Conservation (phyloP, 768 basidiomycete species). For the Calocera viscosa region DNA sequence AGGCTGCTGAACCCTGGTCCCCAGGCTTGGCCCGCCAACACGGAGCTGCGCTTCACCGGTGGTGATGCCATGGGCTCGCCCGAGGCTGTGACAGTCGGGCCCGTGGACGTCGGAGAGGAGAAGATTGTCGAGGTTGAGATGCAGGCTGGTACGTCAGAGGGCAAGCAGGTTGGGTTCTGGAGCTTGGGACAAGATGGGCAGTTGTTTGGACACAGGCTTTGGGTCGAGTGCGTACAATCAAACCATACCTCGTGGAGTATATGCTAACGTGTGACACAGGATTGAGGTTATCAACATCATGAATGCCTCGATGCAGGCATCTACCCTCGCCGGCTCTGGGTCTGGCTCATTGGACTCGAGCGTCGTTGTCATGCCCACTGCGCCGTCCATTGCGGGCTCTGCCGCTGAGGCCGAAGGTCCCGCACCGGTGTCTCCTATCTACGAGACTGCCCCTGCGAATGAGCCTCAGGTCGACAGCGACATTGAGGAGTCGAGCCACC, state of each 20-base stretch:
- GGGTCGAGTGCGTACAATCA: not conserved
- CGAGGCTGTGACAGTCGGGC: conserved; percentile 18
- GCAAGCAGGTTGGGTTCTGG: conserved; percentile 7
- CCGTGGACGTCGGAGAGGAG: not conserved
- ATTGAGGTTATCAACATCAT: conserved; percentile 4
- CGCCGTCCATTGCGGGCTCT: not conserved
- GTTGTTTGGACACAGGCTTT: not conserved
- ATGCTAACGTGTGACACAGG: not conserved
- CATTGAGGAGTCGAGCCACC: not conserved
- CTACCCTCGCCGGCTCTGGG: not conserved
- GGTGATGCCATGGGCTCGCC: conserved; percentile 47
- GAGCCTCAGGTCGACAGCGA: not conserved
- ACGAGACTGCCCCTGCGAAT: not conserved
- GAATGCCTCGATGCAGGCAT: not conserved
- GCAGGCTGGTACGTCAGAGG: not conserved
- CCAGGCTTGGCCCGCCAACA: conserved; percentile 52
- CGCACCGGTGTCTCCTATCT: not conserved
- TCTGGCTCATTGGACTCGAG: not conserved
- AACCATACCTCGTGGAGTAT: not conserved
- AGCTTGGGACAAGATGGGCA: not conserved
- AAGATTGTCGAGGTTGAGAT: not conserved
- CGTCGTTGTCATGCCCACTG: conserved; percentile 7
- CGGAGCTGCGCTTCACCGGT: conserved; percentile 56
- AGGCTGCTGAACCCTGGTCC: conserved; percentile 53
- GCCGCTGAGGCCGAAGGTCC: not conserved